A percentile compares a stretch with the other conserved stretches of the same genome.
Evolutionary conservation across 164 flowering plant species (phyloP).

Genomic region (Tetrastigma voinierianum): DNA sequence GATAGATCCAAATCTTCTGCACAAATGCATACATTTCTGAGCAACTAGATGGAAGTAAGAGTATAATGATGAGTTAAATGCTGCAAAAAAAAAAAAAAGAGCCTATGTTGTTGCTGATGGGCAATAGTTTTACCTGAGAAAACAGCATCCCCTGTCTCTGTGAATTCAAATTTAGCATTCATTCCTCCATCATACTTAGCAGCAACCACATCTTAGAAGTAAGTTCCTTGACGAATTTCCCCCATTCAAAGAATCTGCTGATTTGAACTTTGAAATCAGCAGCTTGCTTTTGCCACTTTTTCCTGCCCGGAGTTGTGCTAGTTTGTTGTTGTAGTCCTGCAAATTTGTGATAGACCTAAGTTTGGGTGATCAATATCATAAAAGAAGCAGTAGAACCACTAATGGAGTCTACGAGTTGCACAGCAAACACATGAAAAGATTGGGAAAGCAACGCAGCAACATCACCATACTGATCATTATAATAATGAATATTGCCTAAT

Average conservation of each 20-base stretch:
- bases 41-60: background rate
- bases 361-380: background rate
- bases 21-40: too few relatives aligned
- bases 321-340: slow-evolving; percentile 86
- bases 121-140: slow-evolving; percentile 66
- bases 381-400: slow-evolving; percentile 1
- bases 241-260: slow-evolving; percentile 70
- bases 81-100: background rate
- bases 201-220: slow-evolving; percentile 80
- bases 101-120: background rate
- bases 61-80: background rate
- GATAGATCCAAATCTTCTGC: too few relatives aligned
- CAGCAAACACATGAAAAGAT: background rate
- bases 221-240: slow-evolving; percentile 84
- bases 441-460: background rate
- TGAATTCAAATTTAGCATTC: slow-evolving; percentile 88
- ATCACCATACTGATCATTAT: background rate
- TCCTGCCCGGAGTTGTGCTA: slow-evolving; percentile 91
- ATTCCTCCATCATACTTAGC: slow-evolving; percentile 91
- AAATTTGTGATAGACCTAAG: slow-evolving; percentile 9
- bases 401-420: background rate
- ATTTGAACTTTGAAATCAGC: slow-evolving; percentile 80
- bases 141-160: slow-evolving; percentile 72
- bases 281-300: slow-evolving; percentile 98
- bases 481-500: too few relatives aligned